Evolutionary conservation across 2,329 filamentous ascomycete genomes (phyloP).

Genomic region (Colletotrichum viniferum): DNA sequence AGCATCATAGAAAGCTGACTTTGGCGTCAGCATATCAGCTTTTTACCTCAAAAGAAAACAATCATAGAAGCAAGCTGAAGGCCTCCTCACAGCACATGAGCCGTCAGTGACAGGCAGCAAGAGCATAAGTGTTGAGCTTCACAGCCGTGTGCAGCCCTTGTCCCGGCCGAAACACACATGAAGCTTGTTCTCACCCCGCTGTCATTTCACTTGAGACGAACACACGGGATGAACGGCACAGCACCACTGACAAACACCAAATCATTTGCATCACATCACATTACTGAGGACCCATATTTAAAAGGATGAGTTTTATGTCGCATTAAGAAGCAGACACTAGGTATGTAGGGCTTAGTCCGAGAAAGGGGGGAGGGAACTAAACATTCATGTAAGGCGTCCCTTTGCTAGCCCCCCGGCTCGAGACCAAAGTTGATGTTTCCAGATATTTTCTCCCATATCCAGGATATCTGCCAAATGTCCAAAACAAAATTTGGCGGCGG

Average conservation of each 20-base stretch:
- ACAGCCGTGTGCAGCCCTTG: not conserved
- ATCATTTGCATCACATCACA: not conserved
- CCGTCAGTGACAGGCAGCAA: not conserved
- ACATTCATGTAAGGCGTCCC: not conserved
- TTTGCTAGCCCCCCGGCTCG: not conserved
- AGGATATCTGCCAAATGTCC: constrained; percentile 16
- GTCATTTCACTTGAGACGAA: constrained; percentile 5
- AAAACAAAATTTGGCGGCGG: constrained; percentile 5
- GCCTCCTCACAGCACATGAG: not conserved
- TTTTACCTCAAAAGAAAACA: not conserved
- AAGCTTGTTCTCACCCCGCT: not conserved
- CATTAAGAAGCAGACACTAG: constrained; percentile 20
- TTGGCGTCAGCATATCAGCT: not conserved
- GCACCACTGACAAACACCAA: not conserved
- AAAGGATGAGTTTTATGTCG: constrained; percentile 16
- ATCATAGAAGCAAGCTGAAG: not conserved
- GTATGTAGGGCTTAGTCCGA: not conserved
- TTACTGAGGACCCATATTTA: not conserved
- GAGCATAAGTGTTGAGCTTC: not conserved
- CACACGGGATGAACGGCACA: not conserved
- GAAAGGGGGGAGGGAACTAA: not conserved
- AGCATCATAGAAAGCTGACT: not conserved
- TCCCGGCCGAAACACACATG: constrained; percentile 1
- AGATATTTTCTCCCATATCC: not conserved
- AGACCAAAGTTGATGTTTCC: not conserved